A percentile compares a stretch with the other conserved stretches of the same genome.
These are phyloP conservation scores for Salix suchowensis DNA, from an alignment of 345 rosid species.

Conservation along the genomic window DNA sequence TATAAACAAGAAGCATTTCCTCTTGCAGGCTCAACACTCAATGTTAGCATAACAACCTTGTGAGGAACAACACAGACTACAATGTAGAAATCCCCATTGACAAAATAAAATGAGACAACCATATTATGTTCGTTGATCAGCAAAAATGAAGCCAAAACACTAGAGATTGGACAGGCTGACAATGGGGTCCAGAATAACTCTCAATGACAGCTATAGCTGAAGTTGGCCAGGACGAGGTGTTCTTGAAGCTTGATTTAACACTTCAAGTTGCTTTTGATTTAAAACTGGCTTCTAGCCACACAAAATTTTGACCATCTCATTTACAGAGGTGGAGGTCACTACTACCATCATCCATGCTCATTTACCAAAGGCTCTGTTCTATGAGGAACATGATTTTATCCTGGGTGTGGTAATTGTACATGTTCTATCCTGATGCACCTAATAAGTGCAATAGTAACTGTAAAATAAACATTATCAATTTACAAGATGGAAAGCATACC, in stretches of 20 bases:
- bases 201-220: neutral
- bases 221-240: neutral
- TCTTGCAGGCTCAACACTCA: neutral
- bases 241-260: neutral
- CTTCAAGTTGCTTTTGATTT: neutral
- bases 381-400: neutral
- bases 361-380: neutral
- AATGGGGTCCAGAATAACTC: neutral
- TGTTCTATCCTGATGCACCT: neutral
- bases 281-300: neutral
- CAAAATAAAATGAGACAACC: too few species aligned
- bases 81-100: neutral
- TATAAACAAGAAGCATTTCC: neutral
- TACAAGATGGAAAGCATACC: slow-evolving; percentile 47
- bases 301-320: neutral
- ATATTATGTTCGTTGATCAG: too few species aligned
- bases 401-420: neutral
- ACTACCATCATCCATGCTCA: neutral
- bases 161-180: neutral
- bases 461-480: slow-evolving; percentile 6
- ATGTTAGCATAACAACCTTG: neutral
- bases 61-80: neutral
- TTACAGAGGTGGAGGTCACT: neutral
- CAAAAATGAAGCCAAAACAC: too few species aligned
- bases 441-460: neutral